Conservation (phyloP, 768 basidiomycete genomes). For the Strobilomyces confusus region DNA sequence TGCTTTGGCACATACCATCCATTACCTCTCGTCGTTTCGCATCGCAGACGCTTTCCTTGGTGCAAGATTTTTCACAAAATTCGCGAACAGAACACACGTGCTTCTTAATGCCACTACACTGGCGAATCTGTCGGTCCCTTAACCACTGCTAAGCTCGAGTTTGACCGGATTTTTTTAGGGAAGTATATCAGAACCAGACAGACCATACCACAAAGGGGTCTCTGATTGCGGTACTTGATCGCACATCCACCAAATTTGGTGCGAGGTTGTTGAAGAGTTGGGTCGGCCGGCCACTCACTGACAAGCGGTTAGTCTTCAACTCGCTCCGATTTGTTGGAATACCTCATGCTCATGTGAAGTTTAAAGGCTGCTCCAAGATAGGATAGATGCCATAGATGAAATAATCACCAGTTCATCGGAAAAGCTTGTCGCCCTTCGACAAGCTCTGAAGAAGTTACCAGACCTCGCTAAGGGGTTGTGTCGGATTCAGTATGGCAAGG, state of each 20-base stretch:
- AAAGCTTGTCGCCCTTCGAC: slow-evolving; percentile 61
- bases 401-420: slow-evolving; percentile 61
- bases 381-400: slow-evolving; percentile 84
- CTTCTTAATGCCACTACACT: slow-evolving; percentile 85
- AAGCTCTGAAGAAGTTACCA: slow-evolving; percentile 69
- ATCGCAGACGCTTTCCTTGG: slow-evolving; percentile 77
- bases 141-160: background rate
- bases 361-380: slow-evolving; percentile 63
- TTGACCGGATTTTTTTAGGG: slow-evolving; percentile 38
- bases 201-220: slow-evolving; percentile 72
- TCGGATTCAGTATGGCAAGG: slow-evolving; percentile 89
- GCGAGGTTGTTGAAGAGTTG: slow-evolving; percentile 77
- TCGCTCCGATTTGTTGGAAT: background rate
- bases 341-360: slow-evolving; percentile 1
- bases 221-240: slow-evolving; percentile 81
- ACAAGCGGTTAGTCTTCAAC: slow-evolving; percentile 50
- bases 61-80: slow-evolving; percentile 73
- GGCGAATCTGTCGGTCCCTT: slow-evolving; percentile 55
- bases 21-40: slow-evolving; percentile 67
- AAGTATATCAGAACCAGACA: slow-evolving; percentile 91
- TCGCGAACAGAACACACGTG: slow-evolving; percentile 79
- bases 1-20: slow-evolving; percentile 68
- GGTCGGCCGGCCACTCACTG: slow-evolving; percentile 82
- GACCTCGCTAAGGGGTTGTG: slow-evolving; percentile 85
- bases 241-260: slow-evolving; percentile 86